phyloP scores from a whole-genome alignment of 768 basidiomycete species.

The Mycena chlorophos region DNA sequence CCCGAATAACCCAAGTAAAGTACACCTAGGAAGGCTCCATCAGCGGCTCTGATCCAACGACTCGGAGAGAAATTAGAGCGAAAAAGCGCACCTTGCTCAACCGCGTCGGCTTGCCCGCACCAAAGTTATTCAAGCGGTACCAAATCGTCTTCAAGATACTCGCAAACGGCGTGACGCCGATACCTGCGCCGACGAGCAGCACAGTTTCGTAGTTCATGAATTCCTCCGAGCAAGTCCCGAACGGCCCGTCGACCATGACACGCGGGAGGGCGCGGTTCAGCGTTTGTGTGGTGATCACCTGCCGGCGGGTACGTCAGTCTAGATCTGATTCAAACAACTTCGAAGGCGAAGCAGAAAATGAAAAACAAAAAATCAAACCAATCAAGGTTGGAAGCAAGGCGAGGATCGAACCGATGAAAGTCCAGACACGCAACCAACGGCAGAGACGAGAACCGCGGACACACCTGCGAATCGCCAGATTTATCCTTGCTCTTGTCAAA shows the following conservation, averaged over 20 bases:
- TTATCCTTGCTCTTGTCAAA: conserved; percentile 59
- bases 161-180: conserved; percentile 95
- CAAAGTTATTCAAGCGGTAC: conserved; percentile 94
- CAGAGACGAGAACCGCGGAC: no score
- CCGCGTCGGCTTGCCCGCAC: conserved; percentile 72
- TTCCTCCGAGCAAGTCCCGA: conserved; percentile 90
- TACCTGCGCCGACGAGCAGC: conserved; percentile 89
- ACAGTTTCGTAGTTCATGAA: conserved; percentile 89
- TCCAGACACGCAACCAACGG: no score
- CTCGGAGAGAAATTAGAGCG: background rate
- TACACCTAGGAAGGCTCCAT: conserved; percentile 51
- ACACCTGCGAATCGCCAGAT: conserved; percentile 38
- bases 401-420: no score
- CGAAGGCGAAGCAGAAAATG: no score
- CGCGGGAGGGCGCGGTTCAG: conserved; percentile 78
- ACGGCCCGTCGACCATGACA: conserved; percentile 95
- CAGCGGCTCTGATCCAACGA: background rate
- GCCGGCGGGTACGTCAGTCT: background rate
- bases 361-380: no score
- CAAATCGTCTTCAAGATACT: conserved; percentile 88
- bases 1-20: conserved; percentile 95
- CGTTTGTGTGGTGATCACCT: conserved; percentile 58
- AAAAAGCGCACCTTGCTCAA: conserved; percentile 65
- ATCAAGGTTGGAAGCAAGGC: no score
- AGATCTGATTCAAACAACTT: no score